Percentiles rank a stretch among this genome's conserved stretches.
Conservation (phyloP, 805 yeast genomes). For the Metschnikowia aberdeeniae region DNA sequence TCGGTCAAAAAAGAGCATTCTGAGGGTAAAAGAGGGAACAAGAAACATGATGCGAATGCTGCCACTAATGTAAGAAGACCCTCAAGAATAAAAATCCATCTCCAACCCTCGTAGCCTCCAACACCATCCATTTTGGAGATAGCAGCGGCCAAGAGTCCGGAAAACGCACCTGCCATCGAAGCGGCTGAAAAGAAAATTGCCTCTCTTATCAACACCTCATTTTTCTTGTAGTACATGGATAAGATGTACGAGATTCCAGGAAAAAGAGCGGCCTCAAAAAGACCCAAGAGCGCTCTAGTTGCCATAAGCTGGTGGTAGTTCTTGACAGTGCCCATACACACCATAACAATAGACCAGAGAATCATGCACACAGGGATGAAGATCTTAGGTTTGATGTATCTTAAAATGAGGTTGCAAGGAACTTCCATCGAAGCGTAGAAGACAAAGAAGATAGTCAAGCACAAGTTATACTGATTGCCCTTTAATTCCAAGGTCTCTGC, state of each 20-base stretch:
- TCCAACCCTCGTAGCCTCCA: slow-evolving; percentile 17
- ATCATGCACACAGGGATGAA: slow-evolving; percentile 61
- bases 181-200: slow-evolving; percentile 68
- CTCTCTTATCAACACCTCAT: slow-evolving; percentile 66
- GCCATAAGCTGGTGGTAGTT: slow-evolving; percentile 57
- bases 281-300: slow-evolving; percentile 62
- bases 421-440: slow-evolving; percentile 66
- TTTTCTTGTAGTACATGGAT: slow-evolving; percentile 59
- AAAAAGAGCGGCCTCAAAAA: slow-evolving; percentile 67
- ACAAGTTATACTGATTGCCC: slow-evolving; percentile 59
- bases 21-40: slow-evolving; percentile 12
- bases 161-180: slow-evolving; percentile 74
- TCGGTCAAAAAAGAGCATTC: slow-evolving; percentile 10
- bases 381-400: slow-evolving; percentile 55
- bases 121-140: slow-evolving; percentile 50
- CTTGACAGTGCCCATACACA: slow-evolving; percentile 61
- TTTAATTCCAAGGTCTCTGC: slow-evolving; percentile 48
- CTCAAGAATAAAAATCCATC: slow-evolving; percentile 18
- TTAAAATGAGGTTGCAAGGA: slow-evolving; percentile 59
- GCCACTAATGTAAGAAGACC: slow-evolving; percentile 12
- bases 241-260: slow-evolving; percentile 72
- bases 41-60: slow-evolving; percentile 6
- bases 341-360: slow-evolving; percentile 58
- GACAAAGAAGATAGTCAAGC: slow-evolving; percentile 66
- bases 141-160: slow-evolving; percentile 68